These are phyloP conservation scores for Epichloe sylvatica DNA, from an alignment of 2,329 filamentous ascomycete species.

Conservation along the genomic window DNA sequence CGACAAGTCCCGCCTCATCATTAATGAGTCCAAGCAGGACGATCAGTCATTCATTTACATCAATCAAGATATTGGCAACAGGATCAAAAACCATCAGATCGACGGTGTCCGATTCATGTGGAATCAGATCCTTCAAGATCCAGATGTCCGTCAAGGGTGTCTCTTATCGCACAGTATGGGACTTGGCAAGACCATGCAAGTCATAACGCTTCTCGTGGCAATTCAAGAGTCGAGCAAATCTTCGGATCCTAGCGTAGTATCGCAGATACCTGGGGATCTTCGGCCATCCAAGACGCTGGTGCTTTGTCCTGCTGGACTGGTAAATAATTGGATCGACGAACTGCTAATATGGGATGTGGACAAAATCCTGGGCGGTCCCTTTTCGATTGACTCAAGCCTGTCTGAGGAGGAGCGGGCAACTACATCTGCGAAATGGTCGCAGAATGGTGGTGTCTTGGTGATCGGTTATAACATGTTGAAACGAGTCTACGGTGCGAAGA, in stretches of 20 bases:
- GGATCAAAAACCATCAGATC: conserved; percentile 69
- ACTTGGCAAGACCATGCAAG: conserved; percentile 83
- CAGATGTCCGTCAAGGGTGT: conserved; percentile 53
- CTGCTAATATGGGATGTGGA: conserved; percentile 53
- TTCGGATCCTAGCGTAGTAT: conserved; percentile 36
- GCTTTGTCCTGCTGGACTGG: conserved; percentile 58
- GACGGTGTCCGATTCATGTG: conserved; percentile 77
- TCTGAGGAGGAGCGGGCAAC: conserved; percentile 24
- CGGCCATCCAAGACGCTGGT: conserved; percentile 52
- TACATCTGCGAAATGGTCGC: conserved; percentile 44
- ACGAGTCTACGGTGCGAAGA: conserved; percentile 21
- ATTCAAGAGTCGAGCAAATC: conserved; percentile 54
- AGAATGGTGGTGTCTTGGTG: conserved; percentile 57
- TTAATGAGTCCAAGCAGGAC: conserved; percentile 53
- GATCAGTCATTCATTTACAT: conserved; percentile 50
- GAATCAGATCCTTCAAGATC: conserved; percentile 59
- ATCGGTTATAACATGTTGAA: conserved; percentile 60
- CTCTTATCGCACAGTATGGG: conserved; percentile 85
- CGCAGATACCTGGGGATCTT: conserved; percentile 56
- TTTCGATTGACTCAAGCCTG: conserved; percentile 36
- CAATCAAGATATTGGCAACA: conserved; percentile 44
- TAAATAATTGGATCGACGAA: conserved; percentile 77
- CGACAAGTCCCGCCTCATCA: conserved; percentile 39
- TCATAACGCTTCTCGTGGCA: conserved; percentile 68
- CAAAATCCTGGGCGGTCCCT: conserved; percentile 39